Conservation (phyloP, 495 filamentous ascomycete genomes). For the Trichoderma reesei region DNA sequence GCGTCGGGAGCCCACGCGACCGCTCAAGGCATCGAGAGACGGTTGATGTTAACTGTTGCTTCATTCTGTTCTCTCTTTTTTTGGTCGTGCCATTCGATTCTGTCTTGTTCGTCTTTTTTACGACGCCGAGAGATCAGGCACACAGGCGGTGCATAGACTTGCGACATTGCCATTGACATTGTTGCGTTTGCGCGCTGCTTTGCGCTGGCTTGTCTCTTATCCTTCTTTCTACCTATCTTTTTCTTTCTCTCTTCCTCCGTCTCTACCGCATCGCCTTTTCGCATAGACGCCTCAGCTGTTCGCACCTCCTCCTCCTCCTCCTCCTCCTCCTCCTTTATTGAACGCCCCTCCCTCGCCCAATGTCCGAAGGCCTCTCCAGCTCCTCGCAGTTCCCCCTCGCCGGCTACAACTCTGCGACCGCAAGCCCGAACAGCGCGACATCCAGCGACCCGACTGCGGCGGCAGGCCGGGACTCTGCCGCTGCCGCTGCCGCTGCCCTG, state of each 20-base stretch:
- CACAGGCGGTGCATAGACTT: too few species aligned
- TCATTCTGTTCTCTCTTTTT: not conserved
- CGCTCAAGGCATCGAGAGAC: not conserved
- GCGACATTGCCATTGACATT: not conserved
- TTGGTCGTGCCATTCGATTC: not conserved
- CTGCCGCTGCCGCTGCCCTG: not conserved
- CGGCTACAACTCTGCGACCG: slow-evolving; percentile 1
- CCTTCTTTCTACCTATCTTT: not conserved
- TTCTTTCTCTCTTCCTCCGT: not conserved
- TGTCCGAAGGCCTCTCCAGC: slow-evolving; percentile 4
- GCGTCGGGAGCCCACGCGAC: not conserved
- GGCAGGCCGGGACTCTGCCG: not conserved
- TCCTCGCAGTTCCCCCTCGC: not conserved
- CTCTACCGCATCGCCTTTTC: not conserved
- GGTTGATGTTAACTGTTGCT: not conserved
- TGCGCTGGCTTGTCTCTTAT: not conserved
- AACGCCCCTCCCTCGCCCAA: not conserved
- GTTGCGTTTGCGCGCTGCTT: not conserved
- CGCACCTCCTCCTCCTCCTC: too few species aligned
- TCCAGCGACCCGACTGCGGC: not conserved
- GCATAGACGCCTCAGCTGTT: not conserved
- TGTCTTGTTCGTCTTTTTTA: not conserved
- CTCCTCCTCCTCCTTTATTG: not conserved
- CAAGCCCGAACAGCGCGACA: not conserved
- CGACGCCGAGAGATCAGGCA: too few species aligned